These are phyloP conservation scores for Botrytis paeoniae DNA, from an alignment of 2,329 filamentous ascomycete species.

Conservation along the genomic window DNA sequence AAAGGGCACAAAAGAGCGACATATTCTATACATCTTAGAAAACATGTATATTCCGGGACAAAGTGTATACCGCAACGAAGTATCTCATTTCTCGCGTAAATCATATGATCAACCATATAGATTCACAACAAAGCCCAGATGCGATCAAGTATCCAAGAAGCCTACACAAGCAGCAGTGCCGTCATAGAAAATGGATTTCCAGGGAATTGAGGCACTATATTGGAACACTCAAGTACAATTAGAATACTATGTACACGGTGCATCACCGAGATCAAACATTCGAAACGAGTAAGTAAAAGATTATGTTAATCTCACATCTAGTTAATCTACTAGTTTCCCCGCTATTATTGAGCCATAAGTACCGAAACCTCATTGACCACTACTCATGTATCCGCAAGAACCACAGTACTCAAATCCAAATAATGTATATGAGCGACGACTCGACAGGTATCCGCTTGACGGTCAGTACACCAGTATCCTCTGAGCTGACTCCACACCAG, in stretches of 20 bases:
- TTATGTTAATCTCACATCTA: too few relatives aligned
- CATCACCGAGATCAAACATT: rapidly evolving
- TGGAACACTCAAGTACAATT: rapidly evolving
- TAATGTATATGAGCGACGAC: not conserved
- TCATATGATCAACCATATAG: too few relatives aligned
- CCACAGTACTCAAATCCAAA: not conserved
- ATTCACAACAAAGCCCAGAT: too few relatives aligned
- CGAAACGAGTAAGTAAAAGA: too few relatives aligned
- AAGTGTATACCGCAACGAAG: not conserved
- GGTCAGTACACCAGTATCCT: not conserved
- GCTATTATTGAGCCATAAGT: too few relatives aligned
- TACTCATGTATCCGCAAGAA: not conserved
- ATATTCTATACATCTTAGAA: too few relatives aligned
- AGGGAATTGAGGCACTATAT: too few relatives aligned
- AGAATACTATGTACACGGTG: too few relatives aligned
- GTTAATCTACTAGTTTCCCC: too few relatives aligned
- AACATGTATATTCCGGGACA: too few relatives aligned
- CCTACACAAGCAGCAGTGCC: not conserved
- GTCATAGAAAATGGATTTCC: not conserved
- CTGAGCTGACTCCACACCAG: rapidly evolving
- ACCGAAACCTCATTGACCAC: not conserved
- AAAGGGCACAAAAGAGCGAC: not conserved
- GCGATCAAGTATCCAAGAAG: not conserved
- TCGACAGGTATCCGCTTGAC: not conserved
- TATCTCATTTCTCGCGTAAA: not conserved